Evolutionary conservation across 495 filamentous ascomycete species (phyloP).

Genomic region (Podospora australis): DNA sequence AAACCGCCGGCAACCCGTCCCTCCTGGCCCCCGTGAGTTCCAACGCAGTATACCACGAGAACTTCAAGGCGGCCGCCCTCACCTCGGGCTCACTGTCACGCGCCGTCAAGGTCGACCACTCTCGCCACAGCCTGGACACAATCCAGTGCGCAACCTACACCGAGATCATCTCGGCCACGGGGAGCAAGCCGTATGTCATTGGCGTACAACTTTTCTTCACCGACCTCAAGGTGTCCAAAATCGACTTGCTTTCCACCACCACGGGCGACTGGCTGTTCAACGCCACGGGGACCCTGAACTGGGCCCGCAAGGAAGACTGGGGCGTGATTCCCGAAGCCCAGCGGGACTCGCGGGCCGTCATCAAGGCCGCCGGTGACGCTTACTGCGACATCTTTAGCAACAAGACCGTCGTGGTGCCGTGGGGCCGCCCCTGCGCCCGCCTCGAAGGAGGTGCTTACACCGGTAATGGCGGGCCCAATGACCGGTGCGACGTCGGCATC

Average conservation of each 20-base stretch:
- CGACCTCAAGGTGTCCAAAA: constrained; percentile 23
- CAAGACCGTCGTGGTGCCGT: constrained; percentile 40
- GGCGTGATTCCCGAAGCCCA: constrained; percentile 36
- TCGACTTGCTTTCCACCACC: constrained; percentile 39
- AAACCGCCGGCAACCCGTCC: constrained; percentile 31
- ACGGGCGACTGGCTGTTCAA: constrained; percentile 47
- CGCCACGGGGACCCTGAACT: constrained; percentile 42
- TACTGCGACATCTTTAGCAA: constrained; percentile 43
- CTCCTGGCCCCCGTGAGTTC: constrained; percentile 24
- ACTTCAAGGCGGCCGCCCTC: constrained; percentile 32
- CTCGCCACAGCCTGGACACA: constrained; percentile 41
- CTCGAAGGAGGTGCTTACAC: constrained; percentile 44
- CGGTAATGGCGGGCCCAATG: constrained; percentile 28
- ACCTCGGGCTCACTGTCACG: constrained; percentile 32
- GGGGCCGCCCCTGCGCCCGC: constrained; percentile 41
- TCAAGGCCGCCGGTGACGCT: constrained; percentile 44
- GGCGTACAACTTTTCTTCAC: constrained; percentile 40
- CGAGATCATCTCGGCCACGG: constrained; percentile 41
- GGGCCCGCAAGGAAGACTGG: constrained; percentile 39
- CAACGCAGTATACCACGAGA: constrained; percentile 22
- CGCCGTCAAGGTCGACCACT: constrained; percentile 42
- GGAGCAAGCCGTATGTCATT: constrained; percentile 41
- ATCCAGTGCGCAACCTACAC: constrained; percentile 47
- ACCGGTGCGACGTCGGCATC: constrained; percentile 35
- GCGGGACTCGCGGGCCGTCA: constrained; percentile 36